phyloP scores from a whole-genome alignment of 2,329 filamentous ascomycete genomes.

The Aspergillus intermedius region DNA sequence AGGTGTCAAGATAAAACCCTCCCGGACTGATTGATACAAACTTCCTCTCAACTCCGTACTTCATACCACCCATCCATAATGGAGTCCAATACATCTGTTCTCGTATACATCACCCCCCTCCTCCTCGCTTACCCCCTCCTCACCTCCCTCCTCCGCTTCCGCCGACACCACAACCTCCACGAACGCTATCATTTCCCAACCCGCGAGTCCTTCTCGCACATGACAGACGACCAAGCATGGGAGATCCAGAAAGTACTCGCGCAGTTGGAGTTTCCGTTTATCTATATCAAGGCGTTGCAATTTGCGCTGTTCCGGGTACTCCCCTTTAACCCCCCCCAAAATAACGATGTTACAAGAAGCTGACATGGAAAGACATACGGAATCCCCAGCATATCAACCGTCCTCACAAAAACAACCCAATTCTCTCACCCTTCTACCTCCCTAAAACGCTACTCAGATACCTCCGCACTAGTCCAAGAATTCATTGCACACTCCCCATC shows the following conservation, averaged over 20 bases:
- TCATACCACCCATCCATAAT: too few relatives aligned
- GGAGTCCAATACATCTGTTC: too few relatives aligned
- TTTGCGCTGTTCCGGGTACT: conserved; percentile 54
- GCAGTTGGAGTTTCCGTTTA: conserved; percentile 52
- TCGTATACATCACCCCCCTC: too few relatives aligned
- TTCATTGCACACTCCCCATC: conserved; percentile 40
- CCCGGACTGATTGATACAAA: too few relatives aligned
- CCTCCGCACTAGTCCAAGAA: conserved; percentile 44
- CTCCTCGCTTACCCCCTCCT: too few relatives aligned
- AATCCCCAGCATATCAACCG: conserved; percentile 48
- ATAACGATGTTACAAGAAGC: too few relatives aligned
- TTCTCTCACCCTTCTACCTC: conserved; percentile 42
- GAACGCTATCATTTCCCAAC: conserved; percentile 41
- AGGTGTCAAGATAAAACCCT: too few relatives aligned
- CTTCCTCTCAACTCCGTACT: too few relatives aligned
- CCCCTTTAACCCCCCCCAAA: background rate
- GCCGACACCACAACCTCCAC: conserved; percentile 19
- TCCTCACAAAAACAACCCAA: conserved; percentile 47
- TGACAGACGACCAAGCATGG: conserved; percentile 51
- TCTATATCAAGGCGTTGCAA: conserved; percentile 46
- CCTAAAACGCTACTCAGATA: conserved; percentile 50
- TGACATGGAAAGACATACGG: conserved; percentile 40
- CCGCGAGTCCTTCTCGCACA: conserved; percentile 42
- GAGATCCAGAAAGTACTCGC: conserved; percentile 43
- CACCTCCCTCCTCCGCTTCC: too few relatives aligned